These are phyloP conservation scores for Scheffersomyces stipitis DNA, from an alignment of 805 yeast genomes.

Conservation along the genomic window DNA sequence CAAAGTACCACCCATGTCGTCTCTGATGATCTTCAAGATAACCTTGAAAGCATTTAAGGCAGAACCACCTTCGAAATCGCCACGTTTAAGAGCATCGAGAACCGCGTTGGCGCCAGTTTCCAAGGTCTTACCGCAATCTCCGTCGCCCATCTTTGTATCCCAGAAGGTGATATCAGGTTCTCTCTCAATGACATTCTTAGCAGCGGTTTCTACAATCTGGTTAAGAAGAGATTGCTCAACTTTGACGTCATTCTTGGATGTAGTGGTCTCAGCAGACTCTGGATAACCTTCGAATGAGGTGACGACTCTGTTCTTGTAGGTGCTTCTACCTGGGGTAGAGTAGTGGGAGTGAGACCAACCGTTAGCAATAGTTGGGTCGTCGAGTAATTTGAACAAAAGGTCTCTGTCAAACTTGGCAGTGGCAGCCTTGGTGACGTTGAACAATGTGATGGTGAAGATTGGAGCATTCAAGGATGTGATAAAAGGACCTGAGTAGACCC, in stretches of 20 bases:
- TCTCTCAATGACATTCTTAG: constrained; percentile 25
- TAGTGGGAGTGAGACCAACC: constrained; percentile 28
- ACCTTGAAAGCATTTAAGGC: constrained; percentile 20
- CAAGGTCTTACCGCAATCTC: constrained; percentile 42
- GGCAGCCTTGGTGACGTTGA: constrained; percentile 31
- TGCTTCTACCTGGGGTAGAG: constrained; percentile 9
- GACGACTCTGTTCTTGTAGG: constrained; percentile 23
- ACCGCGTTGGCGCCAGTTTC: constrained; percentile 32
- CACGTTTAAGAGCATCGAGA: constrained; percentile 17
- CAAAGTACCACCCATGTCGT: constrained; percentile 41
- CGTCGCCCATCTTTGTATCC: constrained; percentile 46
- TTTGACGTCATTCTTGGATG: constrained; percentile 13
- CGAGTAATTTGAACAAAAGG: constrained; percentile 28
- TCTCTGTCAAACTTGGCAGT: constrained; percentile 15
- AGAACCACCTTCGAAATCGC: constrained; percentile 21
- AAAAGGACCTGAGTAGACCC: constrained; percentile 34
- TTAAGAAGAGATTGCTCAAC: constrained; percentile 18
- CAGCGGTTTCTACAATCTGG: constrained; percentile 20
- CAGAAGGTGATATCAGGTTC: constrained; percentile 39
- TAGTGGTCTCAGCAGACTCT: constrained; percentile 9
- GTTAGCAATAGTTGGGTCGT: constrained; percentile 26
- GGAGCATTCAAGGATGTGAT: constrained; percentile 39
- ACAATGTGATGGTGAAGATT: constrained; percentile 34
- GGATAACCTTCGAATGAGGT: constrained; percentile 24
- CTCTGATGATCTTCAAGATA: constrained; percentile 26